Evolutionary conservation across 306 rosid species (phyloP), one percentile per base, ranked within the genome.

Genomic region (Quercus gilva): DNA sequence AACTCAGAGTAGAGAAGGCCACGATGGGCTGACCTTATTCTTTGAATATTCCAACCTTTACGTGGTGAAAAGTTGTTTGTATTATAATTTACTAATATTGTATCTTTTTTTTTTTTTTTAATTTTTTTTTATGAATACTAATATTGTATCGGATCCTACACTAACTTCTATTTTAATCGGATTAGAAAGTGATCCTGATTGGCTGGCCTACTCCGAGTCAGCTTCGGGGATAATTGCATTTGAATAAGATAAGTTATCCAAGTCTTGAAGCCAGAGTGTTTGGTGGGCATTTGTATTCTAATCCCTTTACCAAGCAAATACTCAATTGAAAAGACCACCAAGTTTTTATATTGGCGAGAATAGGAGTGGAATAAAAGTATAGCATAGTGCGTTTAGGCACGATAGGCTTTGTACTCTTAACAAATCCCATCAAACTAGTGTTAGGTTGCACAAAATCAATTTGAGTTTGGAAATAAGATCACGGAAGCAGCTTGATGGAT

Each of bases 161-260:
- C 81, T 81, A 80, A 84, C 84, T 70, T 82, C 67, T 56, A 60
- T 56, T 25, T 73, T n/a, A 45, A 67, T 64, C 67, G 82, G 85
- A 90, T 77, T 82, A 80, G 69, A 84, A 80, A 71, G 71, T 37
- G 11, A 37, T 2, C 45, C 45, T 37, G 45, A 73, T 83, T 81
- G 86, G 82, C 79, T 87, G 84, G 71, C 84, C 86, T 78, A 78
- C 80, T 71, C 72, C 21, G 72, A 73, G 69, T 79, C 79, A 78
- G 55, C 78, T 49, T 75, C 25, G 45, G 65, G 81, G 77, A 68
- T 31, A 55, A 75, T 52, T 52, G 53, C 37, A 56, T 71, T 71
- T 71, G 49, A 74, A 69, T 74, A 31, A 19, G 71, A 79, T 59
- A 78, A 71, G 74, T 72, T 78, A 70, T 63, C 70, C 56, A 29